phyloP scores from a whole-genome alignment of 306 rosid species.

The Fragaria vesca region DNA sequence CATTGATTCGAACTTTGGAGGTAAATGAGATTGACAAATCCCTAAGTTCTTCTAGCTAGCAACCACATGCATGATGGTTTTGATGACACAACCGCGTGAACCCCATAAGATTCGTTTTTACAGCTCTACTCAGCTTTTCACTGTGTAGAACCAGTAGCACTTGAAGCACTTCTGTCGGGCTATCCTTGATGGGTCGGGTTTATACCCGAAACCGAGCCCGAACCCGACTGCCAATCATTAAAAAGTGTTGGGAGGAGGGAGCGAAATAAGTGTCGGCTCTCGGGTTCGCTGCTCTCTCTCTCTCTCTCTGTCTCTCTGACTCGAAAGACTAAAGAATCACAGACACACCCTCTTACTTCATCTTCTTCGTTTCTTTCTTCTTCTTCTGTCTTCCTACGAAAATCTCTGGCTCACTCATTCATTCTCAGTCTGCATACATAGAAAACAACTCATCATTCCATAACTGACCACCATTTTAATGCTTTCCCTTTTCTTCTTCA shows the following conservation, averaged over 20 bases:
- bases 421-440: not conserved
- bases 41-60: too few species aligned
- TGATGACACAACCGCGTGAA: not conserved
- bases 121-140: not conserved
- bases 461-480: not conserved
- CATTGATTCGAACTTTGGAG: too few species aligned
- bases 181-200: not conserved
- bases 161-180: not conserved
- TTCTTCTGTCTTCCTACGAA: not conserved
- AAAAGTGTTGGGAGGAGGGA: conserved; percentile 7
- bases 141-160: not conserved
- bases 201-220: not conserved
- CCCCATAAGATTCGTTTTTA: not conserved
- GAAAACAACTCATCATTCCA: not conserved
- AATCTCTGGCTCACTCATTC: not conserved
- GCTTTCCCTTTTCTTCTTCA: not conserved
- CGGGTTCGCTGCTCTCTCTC: conserved; percentile 30
- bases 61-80: too few species aligned
- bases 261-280: conserved; percentile 56
- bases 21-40: too few species aligned
- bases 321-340: not conserved
- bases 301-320: too few species aligned
- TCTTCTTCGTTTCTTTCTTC: not conserved
- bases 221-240: not conserved
- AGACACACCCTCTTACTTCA: not conserved